phyloP scores from a whole-genome alignment of 2,329 filamentous ascomycete species.

The Calonectria pseudoturangicola region DNA sequence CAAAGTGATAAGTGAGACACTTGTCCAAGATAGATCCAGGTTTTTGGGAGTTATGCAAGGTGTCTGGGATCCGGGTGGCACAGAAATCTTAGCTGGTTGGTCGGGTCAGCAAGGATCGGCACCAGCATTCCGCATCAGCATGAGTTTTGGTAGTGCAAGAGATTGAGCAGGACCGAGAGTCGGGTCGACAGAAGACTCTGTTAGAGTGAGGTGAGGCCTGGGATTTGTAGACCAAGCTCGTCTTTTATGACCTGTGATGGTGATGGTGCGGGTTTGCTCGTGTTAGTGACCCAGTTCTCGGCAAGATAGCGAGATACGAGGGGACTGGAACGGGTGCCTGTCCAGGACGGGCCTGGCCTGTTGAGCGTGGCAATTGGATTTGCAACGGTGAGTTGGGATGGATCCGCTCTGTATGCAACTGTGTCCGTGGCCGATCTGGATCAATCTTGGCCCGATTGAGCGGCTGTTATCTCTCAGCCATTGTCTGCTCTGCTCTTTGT shows the following conservation, averaged over 20 bases:
- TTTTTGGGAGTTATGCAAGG: constrained; percentile 15
- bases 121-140: constrained; percentile 10
- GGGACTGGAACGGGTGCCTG: background rate
- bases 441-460: background rate
- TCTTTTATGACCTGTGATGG: background rate
- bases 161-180: background rate
- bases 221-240: background rate
- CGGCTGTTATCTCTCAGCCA: background rate
- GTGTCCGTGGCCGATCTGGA: background rate
- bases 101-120: constrained; percentile 9
- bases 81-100: background rate
- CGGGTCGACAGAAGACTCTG: too few species aligned
- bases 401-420: constrained; percentile 6
- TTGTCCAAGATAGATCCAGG: constrained; percentile 9
- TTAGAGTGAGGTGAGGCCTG: too few species aligned
- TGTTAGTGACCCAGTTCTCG: background rate
- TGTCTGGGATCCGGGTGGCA: constrained; percentile 12
- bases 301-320: background rate
- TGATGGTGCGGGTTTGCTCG: background rate
- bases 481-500: background rate
- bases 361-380: constrained; percentile 16
- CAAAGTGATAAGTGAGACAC: background rate
- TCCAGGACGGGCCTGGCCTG: background rate
- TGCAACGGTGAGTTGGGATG: constrained; percentile 15
- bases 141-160: constrained; percentile 13